Conservation (phyloP, 805 yeast genomes). For the Kodamaea jinghongensis region DNA sequence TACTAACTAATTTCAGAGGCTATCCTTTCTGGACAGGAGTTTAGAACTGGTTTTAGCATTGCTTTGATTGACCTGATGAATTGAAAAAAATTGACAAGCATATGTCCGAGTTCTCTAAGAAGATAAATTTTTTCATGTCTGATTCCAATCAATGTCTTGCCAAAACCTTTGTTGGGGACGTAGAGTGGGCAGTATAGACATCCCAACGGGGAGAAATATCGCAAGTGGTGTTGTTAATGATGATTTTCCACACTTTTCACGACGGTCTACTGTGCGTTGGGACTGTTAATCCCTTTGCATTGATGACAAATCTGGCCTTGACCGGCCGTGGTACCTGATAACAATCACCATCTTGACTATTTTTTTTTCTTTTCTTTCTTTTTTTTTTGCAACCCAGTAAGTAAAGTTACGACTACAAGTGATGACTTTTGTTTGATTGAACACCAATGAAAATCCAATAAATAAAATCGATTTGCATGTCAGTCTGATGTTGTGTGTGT, state of each 20-base stretch:
- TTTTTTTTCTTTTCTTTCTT: background rate
- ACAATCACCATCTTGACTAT: background rate
- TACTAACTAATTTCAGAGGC: conserved; percentile 5
- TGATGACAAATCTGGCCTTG: conserved; percentile 49
- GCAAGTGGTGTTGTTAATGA: conserved; percentile 33
- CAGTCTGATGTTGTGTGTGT: conserved; percentile 32
- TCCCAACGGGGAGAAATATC: conserved; percentile 6
- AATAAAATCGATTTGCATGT: conserved; percentile 40
- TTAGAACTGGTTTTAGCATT: conserved; percentile 10
- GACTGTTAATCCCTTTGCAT: conserved; percentile 43
- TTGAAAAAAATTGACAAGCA: conserved; percentile 86
- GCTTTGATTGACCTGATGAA: conserved; percentile 47
- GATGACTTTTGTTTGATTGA: conserved; percentile 17
- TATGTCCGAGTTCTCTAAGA: conserved; percentile 83
- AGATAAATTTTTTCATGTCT: conserved; percentile 55
- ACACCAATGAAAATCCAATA: conserved; percentile 22
- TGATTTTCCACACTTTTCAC: conserved; percentile 48
- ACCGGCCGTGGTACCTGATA: conserved; percentile 53
- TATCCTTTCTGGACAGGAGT: conserved; percentile 11
- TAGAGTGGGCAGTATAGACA: no score
- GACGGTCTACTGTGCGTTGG: conserved; percentile 51
- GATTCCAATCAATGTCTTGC: conserved; percentile 25
- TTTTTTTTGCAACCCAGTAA: conserved; percentile 1
- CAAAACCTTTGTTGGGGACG: conserved; percentile 18
- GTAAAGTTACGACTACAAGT: conserved; percentile 7